phyloP scores from a whole-genome alignment of 306 rosid species.

The Cicer cuneatum region DNA sequence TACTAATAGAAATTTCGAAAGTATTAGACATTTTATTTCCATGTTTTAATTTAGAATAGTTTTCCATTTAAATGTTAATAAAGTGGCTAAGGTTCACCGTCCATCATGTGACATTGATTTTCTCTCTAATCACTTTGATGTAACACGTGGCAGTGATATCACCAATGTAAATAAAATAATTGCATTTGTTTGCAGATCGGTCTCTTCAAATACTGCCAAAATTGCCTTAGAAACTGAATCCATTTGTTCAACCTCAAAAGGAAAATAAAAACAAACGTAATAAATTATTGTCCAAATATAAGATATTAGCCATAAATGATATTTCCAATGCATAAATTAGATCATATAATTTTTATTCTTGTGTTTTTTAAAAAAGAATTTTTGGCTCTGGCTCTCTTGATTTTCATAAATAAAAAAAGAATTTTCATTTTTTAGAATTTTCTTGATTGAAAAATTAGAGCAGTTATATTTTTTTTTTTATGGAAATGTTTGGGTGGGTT shows the following conservation, averaged over 20 bases:
- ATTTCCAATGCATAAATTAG: slow-evolving; percentile 2
- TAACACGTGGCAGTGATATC: slow-evolving; percentile 3
- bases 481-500: not conserved
- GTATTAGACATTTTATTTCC: no score
- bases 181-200: not conserved
- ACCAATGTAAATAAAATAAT: slow-evolving; percentile 3
- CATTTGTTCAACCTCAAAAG: not conserved
- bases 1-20: no score
- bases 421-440: no score
- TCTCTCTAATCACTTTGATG: not conserved
- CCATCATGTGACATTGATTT: slow-evolving; percentile 39
- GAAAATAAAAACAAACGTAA: not conserved
- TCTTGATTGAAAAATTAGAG: no score
- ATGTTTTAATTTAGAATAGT: not conserved
- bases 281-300: slow-evolving; percentile 10
- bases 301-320: not conserved
- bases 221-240: not conserved
- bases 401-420: no score
- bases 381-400: no score
- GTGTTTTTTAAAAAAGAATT: no score
- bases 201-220: slow-evolving; percentile 1
- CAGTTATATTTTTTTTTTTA: no score
- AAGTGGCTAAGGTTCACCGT: slow-evolving; percentile 18
- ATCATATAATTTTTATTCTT: not conserved
- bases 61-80: not conserved